Percentiles rank a stretch among this genome's conserved stretches.
These are phyloP conservation scores for Rhodotorula diobovata DNA, from an alignment of 768 basidiomycete species.

Conservation along the genomic window DNA sequence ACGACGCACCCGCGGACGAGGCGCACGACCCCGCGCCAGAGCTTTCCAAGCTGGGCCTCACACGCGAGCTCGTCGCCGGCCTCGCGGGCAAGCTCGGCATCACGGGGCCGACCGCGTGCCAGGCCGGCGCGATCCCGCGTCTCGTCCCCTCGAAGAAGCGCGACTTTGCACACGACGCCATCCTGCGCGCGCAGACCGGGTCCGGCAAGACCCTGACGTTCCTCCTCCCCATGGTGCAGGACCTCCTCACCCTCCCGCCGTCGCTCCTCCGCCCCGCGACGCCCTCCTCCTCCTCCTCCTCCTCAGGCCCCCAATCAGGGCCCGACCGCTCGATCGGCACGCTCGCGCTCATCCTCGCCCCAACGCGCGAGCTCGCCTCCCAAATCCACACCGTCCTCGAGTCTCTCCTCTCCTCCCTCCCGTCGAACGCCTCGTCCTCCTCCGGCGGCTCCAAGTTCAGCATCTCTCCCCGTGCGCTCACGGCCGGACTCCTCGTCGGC, in stretches of 20 bases:
- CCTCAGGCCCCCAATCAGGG: slow-evolving; percentile 62
- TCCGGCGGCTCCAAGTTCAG: slow-evolving; percentile 49
- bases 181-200: slow-evolving; percentile 77
- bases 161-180: slow-evolving; percentile 75
- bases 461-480: slow-evolving; percentile 69
- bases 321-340: slow-evolving; percentile 94
- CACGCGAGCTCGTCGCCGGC: slow-evolving; percentile 73
- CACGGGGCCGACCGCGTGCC: slow-evolving; percentile 80
- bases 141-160: slow-evolving; percentile 51
- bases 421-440: slow-evolving; percentile 66
- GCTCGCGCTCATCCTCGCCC: slow-evolving; percentile 86
- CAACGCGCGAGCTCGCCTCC: slow-evolving; percentile 90
- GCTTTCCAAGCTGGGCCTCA: slow-evolving; percentile 75
- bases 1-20: slow-evolving; percentile 16
- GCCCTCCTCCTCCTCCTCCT: slow-evolving; percentile 62
- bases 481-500: slow-evolving; percentile 85
- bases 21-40: slow-evolving; percentile 55
- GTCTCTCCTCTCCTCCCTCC: slow-evolving; percentile 66
- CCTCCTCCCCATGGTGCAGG: slow-evolving; percentile 89
- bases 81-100: slow-evolving; percentile 75
- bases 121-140: slow-evolving; percentile 65
- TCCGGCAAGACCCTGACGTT: slow-evolving; percentile 94
- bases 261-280: slow-evolving; percentile 22
- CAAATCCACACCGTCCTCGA: slow-evolving; percentile 96
- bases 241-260: slow-evolving; percentile 68